A percentile compares a stretch with the other conserved stretches of the same genome.
Evolutionary conservation across 2,329 filamentous ascomycete species (phyloP).

Genomic region (Zymoseptoria brevis): DNA sequence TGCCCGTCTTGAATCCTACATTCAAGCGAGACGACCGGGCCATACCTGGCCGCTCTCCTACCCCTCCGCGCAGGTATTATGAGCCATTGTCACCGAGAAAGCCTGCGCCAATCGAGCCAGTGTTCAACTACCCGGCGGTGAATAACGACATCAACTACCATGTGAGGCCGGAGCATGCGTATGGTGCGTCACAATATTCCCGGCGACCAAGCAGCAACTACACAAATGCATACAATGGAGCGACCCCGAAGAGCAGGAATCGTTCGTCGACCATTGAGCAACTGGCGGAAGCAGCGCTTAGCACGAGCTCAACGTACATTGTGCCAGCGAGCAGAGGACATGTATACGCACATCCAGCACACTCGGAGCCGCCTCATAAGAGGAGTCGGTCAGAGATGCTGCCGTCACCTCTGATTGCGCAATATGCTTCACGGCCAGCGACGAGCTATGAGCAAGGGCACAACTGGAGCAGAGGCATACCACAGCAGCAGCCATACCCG

Average conservation of each 20-base stretch:
- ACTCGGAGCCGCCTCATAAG: conserved; percentile 48
- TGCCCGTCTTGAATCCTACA: conserved; percentile 18
- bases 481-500: conserved; percentile 8
- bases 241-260: conserved; percentile 14
- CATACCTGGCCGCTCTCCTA: conserved; percentile 22
- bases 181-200: conserved; percentile 13
- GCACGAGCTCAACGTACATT: conserved; percentile 28
- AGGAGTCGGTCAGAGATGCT: conserved; percentile 53
- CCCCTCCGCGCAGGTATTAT: conserved; percentile 27
- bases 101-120: conserved; percentile 26
- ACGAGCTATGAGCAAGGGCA: conserved; percentile 39
- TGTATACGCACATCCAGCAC: conserved; percentile 13
- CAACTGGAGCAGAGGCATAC: conserved; percentile 16
- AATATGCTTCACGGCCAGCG: conserved; percentile 35
- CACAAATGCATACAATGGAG: conserved; percentile 20
- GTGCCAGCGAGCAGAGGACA: conserved; percentile 5
- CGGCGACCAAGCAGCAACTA: conserved; percentile 13
- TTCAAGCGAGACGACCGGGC: conserved; percentile 23
- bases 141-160: conserved; percentile 19
- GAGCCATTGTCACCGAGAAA: conserved; percentile 30
- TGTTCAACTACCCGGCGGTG: conserved; percentile 29
- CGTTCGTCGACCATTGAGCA: conserved; percentile 34
- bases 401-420: conserved; percentile 36
- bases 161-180: conserved; percentile 15
- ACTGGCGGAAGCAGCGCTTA: conserved; percentile 37